phyloP scores from a whole-genome alignment of 805 yeast genomes.

The Barnettozyma sp. region DNA sequence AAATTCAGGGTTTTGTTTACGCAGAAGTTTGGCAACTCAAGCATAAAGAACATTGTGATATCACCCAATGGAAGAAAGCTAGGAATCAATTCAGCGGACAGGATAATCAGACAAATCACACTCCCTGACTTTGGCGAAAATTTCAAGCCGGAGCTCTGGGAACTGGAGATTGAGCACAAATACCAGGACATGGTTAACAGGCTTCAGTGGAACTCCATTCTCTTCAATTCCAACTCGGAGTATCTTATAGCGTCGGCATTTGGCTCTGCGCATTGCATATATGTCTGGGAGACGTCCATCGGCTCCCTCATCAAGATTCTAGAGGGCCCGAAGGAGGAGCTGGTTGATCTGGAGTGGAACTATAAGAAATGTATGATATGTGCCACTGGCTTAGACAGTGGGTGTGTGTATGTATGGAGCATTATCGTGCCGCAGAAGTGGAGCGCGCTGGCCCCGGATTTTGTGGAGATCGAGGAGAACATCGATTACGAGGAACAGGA shows the following conservation, averaged over 20 bases:
- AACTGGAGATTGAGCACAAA: slow-evolving; percentile 64
- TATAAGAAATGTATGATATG: slow-evolving; percentile 64
- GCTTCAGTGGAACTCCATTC: slow-evolving; percentile 80
- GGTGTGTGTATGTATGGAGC: slow-evolving; percentile 77
- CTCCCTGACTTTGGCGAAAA: slow-evolving; percentile 33
- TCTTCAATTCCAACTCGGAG: slow-evolving; percentile 68
- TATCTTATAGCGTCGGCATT: slow-evolving; percentile 84
- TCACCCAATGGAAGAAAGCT: slow-evolving; percentile 54
- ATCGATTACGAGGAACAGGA: slow-evolving; percentile 82
- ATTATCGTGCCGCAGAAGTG: slow-evolving; percentile 82
- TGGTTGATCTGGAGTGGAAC: slow-evolving; percentile 85
- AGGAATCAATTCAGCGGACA: slow-evolving; percentile 71
- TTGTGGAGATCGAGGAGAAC: slow-evolving; percentile 89
- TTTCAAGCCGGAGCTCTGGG: slow-evolving; percentile 28
- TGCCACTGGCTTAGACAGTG: slow-evolving; percentile 82
- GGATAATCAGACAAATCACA: slow-evolving; percentile 59
- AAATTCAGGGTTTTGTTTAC: slow-evolving; percentile 35
- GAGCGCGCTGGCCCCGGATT: slow-evolving; percentile 96
- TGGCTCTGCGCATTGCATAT: slow-evolving; percentile 84
- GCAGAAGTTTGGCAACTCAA: slow-evolving; percentile 57
- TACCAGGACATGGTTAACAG: slow-evolving; percentile 88
- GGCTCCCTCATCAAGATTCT: slow-evolving; percentile 85
- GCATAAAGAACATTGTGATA: slow-evolving; percentile 60
- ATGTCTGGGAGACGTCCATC: slow-evolving; percentile 85
- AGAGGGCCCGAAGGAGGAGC: slow-evolving; percentile 87